These are phyloP conservation scores for Fraxinus cuspidata DNA, from an alignment of 257 asterid species.

Conservation along the genomic window DNA sequence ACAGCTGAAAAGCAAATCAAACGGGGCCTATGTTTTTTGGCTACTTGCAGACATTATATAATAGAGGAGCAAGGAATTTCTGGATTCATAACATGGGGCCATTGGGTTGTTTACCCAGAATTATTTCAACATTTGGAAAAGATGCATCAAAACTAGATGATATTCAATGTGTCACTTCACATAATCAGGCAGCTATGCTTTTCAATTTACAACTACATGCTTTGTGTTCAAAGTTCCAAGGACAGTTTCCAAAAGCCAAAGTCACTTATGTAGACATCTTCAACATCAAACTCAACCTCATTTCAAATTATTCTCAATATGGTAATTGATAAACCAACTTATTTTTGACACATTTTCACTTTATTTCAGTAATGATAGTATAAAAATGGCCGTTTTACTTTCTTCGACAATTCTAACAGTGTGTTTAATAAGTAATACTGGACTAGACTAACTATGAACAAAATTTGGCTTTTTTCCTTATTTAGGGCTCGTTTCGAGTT, in stretches of 20 bases:
- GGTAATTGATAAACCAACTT: slow-evolving; percentile 25
- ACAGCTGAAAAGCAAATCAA: too few relatives aligned
- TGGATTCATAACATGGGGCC: slow-evolving; percentile 65
- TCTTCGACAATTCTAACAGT: too few relatives aligned
- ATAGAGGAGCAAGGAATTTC: slow-evolving; percentile 48
- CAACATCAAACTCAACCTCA: slow-evolving; percentile 34
- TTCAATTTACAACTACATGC: slow-evolving; percentile 42
- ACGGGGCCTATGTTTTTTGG: too few relatives aligned
- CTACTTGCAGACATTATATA: slow-evolving; percentile 32
- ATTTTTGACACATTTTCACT: neutral
- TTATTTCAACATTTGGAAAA: slow-evolving; percentile 26
- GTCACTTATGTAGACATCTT: slow-evolving; percentile 46
- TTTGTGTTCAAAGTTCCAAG: slow-evolving; percentile 27
- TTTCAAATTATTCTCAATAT: slow-evolving; percentile 24
- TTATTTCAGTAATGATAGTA: too few relatives aligned
- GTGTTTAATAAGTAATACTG: too few relatives aligned
- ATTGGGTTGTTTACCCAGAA: slow-evolving; percentile 50
- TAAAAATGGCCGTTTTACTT: too few relatives aligned
- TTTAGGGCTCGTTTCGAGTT: neutral
- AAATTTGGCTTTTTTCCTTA: neutral
- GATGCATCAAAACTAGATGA: slow-evolving; percentile 36
- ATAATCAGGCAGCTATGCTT: slow-evolving; percentile 44
- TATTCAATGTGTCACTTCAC: slow-evolving; percentile 36
- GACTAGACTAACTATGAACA: neutral
- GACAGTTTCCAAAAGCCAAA: slow-evolving; percentile 29